Conservation (phyloP, 495 filamentous ascomycete genomes). For the Thermothielavioides terrestris region DNA sequence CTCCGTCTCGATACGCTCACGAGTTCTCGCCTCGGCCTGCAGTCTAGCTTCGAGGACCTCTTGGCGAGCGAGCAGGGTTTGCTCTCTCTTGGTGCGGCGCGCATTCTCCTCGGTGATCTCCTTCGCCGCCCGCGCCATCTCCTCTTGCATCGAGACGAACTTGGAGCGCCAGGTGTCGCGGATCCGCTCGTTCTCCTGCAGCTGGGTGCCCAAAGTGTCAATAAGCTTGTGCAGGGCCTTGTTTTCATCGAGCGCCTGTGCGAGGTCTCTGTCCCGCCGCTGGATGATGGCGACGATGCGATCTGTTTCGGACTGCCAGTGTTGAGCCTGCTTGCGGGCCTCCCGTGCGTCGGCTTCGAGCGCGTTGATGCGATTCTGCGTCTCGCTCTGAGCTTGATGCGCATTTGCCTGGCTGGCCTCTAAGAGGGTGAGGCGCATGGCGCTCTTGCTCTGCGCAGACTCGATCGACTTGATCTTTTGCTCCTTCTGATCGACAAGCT, state of each 20-base stretch:
- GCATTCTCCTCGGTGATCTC: conserved; percentile 74
- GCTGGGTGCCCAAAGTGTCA: conserved; percentile 58
- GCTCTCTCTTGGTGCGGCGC: conserved; percentile 61
- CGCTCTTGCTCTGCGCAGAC: conserved; percentile 39
- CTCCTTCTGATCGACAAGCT: conserved; percentile 59
- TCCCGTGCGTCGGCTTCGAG: conserved; percentile 43
- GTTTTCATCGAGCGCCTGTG: conserved; percentile 34
- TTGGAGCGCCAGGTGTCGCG: conserved; percentile 71
- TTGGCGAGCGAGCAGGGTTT: conserved; percentile 62
- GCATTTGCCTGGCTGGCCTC: conserved; percentile 55
- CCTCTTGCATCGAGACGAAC: conserved; percentile 71
- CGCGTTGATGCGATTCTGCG: conserved; percentile 43
- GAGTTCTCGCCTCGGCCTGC: conserved; percentile 64
- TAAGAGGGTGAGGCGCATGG: conserved; percentile 53
- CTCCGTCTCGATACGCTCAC: conserved; percentile 72
- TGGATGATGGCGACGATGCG: conserved; percentile 32
- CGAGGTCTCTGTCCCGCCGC: conserved; percentile 35
- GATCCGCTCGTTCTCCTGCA: conserved; percentile 74
- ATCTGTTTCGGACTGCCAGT: conserved; percentile 44
- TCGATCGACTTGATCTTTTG: conserved; percentile 38
- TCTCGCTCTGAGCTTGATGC: conserved; percentile 55
- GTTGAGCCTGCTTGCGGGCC: conserved; percentile 37
- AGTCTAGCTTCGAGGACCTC: conserved; percentile 72
- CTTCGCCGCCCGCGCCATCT: conserved; percentile 67
- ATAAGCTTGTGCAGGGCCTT: conserved; percentile 55